Evolutionary conservation across 1,284 basidiomycete species (phyloP).

Genomic region (Cryptococcus neoformans): DNA sequence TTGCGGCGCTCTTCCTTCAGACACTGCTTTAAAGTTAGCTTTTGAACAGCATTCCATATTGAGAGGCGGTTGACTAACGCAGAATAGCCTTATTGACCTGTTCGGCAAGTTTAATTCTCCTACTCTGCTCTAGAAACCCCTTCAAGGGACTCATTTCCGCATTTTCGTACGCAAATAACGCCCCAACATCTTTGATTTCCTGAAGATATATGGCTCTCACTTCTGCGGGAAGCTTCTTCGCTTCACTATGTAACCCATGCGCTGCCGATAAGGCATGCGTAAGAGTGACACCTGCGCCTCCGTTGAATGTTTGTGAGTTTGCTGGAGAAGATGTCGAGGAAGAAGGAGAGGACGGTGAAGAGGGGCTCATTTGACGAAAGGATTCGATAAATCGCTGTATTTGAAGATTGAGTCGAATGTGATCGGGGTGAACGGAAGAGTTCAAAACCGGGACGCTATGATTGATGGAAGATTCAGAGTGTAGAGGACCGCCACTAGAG

Average conservation of each 20-base stretch:
- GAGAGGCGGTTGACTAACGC: slow-evolving; percentile 26
- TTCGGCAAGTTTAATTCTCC: slow-evolving; percentile 43
- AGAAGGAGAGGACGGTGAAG: slow-evolving; percentile 27
- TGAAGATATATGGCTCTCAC: slow-evolving; percentile 40
- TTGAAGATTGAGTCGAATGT: slow-evolving; percentile 44
- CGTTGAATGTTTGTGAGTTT: slow-evolving; percentile 9
- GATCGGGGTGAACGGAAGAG: slow-evolving; percentile 27
- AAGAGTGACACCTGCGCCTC: slow-evolving; percentile 10
- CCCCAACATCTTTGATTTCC: slow-evolving; percentile 47
- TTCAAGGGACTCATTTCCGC: slow-evolving; percentile 43
- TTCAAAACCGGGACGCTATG: slow-evolving; percentile 29
- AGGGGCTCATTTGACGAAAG: slow-evolving; percentile 22
- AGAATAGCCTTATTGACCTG: slow-evolving; percentile 48
- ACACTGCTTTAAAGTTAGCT: slow-evolving; percentile 2
- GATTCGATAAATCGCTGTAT: slow-evolving; percentile 46
- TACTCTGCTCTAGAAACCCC: slow-evolving; percentile 43
- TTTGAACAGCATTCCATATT: not conserved
- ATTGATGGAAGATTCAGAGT: not conserved
- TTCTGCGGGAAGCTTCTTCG: slow-evolving; percentile 33
- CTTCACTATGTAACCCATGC: slow-evolving; percentile 37
- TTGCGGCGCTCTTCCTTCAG: slow-evolving; percentile 22
- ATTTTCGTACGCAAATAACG: slow-evolving; percentile 46
- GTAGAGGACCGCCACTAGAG: not conserved
- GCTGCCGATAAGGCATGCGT: slow-evolving; percentile 34
- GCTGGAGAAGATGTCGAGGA: slow-evolving; percentile 24